A percentile compares a stretch with the other conserved stretches of the same genome.
Conservation (phyloP, 371 early-diverging fungal species). For the Enteropsectra breve region DNA sequence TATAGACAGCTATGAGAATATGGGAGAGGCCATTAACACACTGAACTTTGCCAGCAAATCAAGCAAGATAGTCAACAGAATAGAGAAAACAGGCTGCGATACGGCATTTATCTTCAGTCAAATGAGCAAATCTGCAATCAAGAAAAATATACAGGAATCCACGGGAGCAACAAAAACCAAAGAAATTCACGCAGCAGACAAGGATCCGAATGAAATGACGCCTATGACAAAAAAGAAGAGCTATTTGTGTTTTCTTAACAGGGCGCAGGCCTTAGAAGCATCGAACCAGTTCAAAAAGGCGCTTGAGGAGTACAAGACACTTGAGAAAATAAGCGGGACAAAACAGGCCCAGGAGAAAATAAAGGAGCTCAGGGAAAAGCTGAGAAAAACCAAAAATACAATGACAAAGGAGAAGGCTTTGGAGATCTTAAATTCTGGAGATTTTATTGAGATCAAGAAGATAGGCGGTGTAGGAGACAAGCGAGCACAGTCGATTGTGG, state of each 20-base stretch:
- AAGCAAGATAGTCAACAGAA: slow-evolving; percentile 32
- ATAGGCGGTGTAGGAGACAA: slow-evolving; percentile 65
- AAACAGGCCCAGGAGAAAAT: slow-evolving; percentile 29
- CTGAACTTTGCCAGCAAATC: slow-evolving; percentile 88
- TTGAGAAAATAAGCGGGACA: slow-evolving; percentile 32
- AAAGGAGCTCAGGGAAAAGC: neutral
- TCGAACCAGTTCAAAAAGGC: slow-evolving; percentile 27
- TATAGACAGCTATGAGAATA: slow-evolving; percentile 67
- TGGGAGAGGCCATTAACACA: slow-evolving; percentile 77
- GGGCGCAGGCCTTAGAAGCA: slow-evolving; percentile 37
- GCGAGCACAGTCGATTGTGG: slow-evolving; percentile 63
- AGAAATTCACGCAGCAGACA: slow-evolving; percentile 1
- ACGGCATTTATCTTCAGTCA: too few relatives aligned
- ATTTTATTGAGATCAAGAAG: slow-evolving; percentile 62
- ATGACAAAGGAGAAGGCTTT: slow-evolving; percentile 35
- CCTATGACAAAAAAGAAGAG: slow-evolving; percentile 43
- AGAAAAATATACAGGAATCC: neutral
- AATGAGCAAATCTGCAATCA: too few relatives aligned
- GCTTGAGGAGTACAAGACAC: slow-evolving; percentile 43
- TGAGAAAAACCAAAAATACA: slow-evolving; percentile 19
- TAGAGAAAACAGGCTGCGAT: neutral
- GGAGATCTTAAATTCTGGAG: slow-evolving; percentile 62
- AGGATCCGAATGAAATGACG: slow-evolving; percentile 11
- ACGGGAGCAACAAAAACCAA: neutral
- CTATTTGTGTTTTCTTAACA: slow-evolving; percentile 35